Evolutionary conservation across 2,329 filamentous ascomycete species (phyloP).

Genomic region (Knufia petricola): DNA sequence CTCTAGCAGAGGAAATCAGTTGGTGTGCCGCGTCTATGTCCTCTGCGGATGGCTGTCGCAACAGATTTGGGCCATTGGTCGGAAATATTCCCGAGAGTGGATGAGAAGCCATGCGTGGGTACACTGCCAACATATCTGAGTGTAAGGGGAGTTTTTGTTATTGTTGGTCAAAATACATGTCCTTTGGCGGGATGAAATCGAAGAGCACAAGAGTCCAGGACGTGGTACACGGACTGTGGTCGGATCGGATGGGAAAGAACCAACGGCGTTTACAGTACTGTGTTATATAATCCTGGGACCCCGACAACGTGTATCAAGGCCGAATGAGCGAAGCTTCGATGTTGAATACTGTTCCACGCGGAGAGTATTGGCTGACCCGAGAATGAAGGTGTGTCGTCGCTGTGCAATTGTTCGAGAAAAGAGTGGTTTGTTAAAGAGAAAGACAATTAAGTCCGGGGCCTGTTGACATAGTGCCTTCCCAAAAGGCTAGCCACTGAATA

Average conservation of each 20-base stretch:
- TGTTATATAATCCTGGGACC: no score
- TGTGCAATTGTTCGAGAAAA: no score
- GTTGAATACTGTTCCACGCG: no score
- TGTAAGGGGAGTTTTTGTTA: background rate
- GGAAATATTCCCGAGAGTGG: slow-evolving; percentile 15
- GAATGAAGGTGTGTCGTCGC: background rate
- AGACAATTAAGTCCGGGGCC: background rate
- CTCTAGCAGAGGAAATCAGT: slow-evolving; percentile 38
- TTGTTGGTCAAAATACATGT: background rate
- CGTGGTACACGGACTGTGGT: no score
- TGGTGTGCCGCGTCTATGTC: slow-evolving; percentile 40
- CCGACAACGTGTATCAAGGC: no score
- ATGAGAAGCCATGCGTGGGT: slow-evolving; percentile 21
- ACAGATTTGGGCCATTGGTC: slow-evolving; percentile 22
- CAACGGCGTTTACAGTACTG: no score
- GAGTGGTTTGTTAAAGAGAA: background rate
- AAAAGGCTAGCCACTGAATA: background rate
- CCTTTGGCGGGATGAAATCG: background rate
- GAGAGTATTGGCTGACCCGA: background rate
- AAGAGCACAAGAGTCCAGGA: no score
- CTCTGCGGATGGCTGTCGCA: slow-evolving; percentile 38
- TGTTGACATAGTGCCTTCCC: background rate
- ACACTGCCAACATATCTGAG: slow-evolving; percentile 22
- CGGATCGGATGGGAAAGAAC: no score
- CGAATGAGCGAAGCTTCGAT: no score